Evolutionary conservation across 2,329 filamentous ascomycete species (phyloP).

Genomic region (Blastomyces parvus): DNA sequence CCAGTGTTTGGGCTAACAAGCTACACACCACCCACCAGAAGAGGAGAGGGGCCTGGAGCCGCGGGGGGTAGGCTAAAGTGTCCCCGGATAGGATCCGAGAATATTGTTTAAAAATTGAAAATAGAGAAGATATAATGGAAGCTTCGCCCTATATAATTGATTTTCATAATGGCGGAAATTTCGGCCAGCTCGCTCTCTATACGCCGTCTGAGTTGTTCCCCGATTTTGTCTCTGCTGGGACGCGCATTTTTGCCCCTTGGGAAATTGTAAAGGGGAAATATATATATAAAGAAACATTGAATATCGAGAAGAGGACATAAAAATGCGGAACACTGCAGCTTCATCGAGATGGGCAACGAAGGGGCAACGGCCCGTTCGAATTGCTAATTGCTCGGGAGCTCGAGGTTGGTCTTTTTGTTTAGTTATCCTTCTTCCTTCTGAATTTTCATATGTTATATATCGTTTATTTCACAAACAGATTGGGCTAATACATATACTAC

Average conservation of each 20-base stretch:
- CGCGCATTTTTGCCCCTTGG: neutral
- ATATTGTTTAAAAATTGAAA: neutral
- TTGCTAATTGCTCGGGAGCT: conserved; percentile 24
- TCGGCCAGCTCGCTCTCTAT: neutral
- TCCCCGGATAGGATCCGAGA: neutral
- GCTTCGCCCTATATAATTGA: neutral
- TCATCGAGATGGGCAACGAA: conserved; percentile 9
- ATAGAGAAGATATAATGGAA: neutral
- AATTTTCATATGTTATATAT: neutral
- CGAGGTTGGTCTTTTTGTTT: conserved; percentile 9
- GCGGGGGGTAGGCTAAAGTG: neutral
- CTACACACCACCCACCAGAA: neutral
- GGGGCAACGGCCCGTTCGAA: conserved; percentile 18
- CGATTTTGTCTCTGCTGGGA: neutral
- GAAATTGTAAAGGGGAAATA: neutral
- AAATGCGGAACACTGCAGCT: neutral
- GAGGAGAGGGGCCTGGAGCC: neutral
- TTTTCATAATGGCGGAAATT: neutral
- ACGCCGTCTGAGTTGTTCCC: neutral
- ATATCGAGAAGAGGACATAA: neutral
- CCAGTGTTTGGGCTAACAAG: neutral
- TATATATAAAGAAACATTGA: neutral
- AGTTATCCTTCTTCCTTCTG: too few relatives aligned
- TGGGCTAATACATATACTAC: neutral
- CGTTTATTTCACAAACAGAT: neutral